Base-by-base conservation (phyloP, 2,329 filamentous ascomycete genomes). In the Annulohypoxylon truncatum region DNA sequence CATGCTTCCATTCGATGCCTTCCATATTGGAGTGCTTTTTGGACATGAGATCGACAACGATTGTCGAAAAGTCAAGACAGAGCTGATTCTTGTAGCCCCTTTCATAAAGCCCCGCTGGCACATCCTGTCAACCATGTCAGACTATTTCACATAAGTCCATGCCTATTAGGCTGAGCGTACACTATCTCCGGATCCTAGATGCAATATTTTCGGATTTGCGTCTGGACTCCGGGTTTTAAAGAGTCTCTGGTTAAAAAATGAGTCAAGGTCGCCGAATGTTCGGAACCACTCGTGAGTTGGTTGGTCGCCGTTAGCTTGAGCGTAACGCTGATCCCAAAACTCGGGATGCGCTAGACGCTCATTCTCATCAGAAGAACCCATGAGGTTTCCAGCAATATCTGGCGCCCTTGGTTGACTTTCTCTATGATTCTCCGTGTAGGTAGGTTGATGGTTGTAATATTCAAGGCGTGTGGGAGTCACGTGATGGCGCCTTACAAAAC, bases 171-270 rank as follows among this genome's bases (percentile, higher is more conserved):
- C 53, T 6, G 18, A 77, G n/a, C 79, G 18, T 73, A 87, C 86
- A 73, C 85, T 88, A 69, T 88, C 85, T 6, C 86, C 86, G 7
- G 82, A 87, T 0, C 86, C 86, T 3, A 89, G 76, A 74, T 89
- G 86, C 12, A 89, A 71, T n/a, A 89, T 82, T 9, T 74, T 64
- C 0, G 82, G 82, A 13, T 77, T 71, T n/a, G 75, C 71, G 0
- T 76, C 68, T 0, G 79, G 65, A 8, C 64, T 65, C 13, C 72
- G 70, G 0, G 24, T 31, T 5, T 74, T 54, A 57, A 85, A 83
- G 15, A 87, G 76, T 67, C 82, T 77, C 12, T 70, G 73, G 22
- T 75, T 65, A 42, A 88, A 80, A 65, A 86, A 87, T 0, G 79
- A 77, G 62, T 82, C 77, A 0, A 89, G 77, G 5, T 83, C 80